A percentile compares a stretch with the other conserved stretches of the same genome.
These are phyloP conservation scores for Phytopythium vexans DNA, from an alignment of 352 stramenopile species.

Conservation along the genomic window DNA sequence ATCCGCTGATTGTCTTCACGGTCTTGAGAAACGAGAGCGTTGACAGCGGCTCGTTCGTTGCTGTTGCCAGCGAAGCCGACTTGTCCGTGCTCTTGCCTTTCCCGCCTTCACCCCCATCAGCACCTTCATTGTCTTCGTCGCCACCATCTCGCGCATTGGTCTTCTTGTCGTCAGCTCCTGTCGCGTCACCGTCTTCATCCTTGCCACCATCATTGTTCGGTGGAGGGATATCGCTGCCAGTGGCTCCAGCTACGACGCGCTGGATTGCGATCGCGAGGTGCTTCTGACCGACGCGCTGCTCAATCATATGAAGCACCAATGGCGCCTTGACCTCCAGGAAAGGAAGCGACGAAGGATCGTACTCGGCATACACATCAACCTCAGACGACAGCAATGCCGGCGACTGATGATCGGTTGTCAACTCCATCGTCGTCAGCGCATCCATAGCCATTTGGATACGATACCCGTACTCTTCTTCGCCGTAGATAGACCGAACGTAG, in stretches of 20 bases:
- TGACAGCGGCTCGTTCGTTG: conserved; percentile 49
- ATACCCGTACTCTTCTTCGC: conserved; percentile 84
- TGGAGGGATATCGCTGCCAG: conserved; percentile 11
- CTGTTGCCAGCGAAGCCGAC: conserved; percentile 9
- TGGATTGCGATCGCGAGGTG: conserved; percentile 77
- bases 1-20: conserved; percentile 78
- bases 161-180: conserved; percentile 16
- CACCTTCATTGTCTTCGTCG: conserved; percentile 35
- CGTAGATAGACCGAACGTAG: conserved; percentile 76
- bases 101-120: conserved; percentile 13
- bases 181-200: conserved; percentile 23
- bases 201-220: conserved; percentile 19
- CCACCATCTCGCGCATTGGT: conserved; percentile 17
- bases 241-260: conserved; percentile 57
- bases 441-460: conserved; percentile 85
- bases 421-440: conserved; percentile 80
- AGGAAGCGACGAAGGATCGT: conserved; percentile 64
- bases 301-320: conserved; percentile 86
- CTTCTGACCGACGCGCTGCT: conserved; percentile 73
- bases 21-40: conserved; percentile 78
- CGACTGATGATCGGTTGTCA: conserved; percentile 62
- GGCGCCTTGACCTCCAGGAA: conserved; percentile 82
- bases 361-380: conserved; percentile 83
- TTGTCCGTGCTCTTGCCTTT: conserved; percentile 11
- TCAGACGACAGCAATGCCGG: conserved; percentile 66